phyloP scores from a whole-genome alignment of 2,329 filamentous ascomycete species.

The Chalara sp. region DNA sequence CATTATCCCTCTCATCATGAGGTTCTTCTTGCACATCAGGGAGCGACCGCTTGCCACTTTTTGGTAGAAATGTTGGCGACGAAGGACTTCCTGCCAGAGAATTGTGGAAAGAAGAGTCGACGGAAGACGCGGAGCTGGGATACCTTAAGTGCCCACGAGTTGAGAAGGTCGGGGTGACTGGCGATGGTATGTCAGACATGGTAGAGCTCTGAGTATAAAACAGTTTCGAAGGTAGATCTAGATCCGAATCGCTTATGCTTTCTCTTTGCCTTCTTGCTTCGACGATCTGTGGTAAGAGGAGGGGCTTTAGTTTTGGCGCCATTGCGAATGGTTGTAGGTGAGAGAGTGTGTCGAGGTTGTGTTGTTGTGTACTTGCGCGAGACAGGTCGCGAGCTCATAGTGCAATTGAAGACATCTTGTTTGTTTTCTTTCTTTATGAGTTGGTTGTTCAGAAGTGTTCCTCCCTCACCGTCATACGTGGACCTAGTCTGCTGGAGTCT shows the following conservation, averaged over 20 bases:
- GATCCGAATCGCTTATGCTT: conserved; percentile 23
- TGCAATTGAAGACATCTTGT: conserved; percentile 19
- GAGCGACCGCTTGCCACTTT: conserved; percentile 59
- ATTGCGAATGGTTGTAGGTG: conserved; percentile 12
- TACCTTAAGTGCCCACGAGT: conserved; percentile 54
- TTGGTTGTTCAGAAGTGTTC: conserved; percentile 9
- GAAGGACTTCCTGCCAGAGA: conserved; percentile 48
- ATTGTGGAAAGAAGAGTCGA: conserved; percentile 49
- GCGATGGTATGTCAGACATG: conserved; percentile 61
- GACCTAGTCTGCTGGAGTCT: conserved; percentile 17
- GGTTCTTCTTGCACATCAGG: conserved; percentile 84
- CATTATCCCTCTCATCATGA: conserved; percentile 56
- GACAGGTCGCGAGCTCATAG: conserved; percentile 9
- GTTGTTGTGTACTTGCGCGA: not conserved
- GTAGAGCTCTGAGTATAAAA: conserved; percentile 36
- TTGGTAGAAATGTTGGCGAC: conserved; percentile 47
- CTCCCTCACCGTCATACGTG: conserved; percentile 19
- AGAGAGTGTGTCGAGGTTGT: no score
- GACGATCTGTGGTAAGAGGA: conserved; percentile 47
- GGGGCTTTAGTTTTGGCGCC: conserved; percentile 41
- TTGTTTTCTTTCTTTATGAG: conserved; percentile 11
- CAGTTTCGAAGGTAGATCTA: conserved; percentile 23
- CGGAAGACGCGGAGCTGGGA: conserved; percentile 72
- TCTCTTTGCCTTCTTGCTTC: conserved; percentile 41
- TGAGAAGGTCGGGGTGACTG: conserved; percentile 63